Base-by-base conservation (phyloP, 2,329 filamentous ascomycete genomes). In the Trichoderma citrinoviride region DNA sequence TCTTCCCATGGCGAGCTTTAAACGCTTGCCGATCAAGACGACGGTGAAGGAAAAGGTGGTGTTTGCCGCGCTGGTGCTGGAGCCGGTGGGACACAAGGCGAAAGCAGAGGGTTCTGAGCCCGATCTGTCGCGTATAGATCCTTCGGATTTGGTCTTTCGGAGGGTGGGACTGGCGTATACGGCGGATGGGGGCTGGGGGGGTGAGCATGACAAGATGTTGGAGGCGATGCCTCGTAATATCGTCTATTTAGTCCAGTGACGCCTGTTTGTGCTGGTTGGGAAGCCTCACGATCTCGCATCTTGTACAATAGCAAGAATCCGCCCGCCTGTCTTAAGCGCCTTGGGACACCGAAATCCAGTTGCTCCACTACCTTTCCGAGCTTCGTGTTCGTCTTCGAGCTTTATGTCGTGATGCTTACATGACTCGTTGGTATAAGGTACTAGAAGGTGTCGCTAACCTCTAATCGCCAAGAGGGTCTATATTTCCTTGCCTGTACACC, bases 131-230 rank as follows among this genome's bases (percentile, higher is more conserved):
- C 40, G 43, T 29, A 60, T 25, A 52, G 55, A 65, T 6, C 4
- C n/a, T 37, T 49, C 41, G 14, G 62, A 65, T 6, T 7, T 65
- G 19, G 55, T 60, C 3, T 65, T 64, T 53, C 54, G 47, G 3
- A 65, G 62, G 10, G 23, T 65, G 17, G 62, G 62, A 23, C 47
- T 65, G 27, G 62, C 62, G 1, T 65, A 65, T 54, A 60, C 54
- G 17, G 46, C 62, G 17, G 62, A 65, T n/a, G 62, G 62, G 4
- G 62, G 62, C 2, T 60, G 55, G 62, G 23, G 1, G 1, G 55
- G 54, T 0, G 55, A 65, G 40, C 62, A 65, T 23, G 54, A 60
- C 14, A 23, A 33, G 8, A 21, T 61, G 37, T 8, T 61, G 5
- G 33, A 40, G 40, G n/a, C 43, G 7, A 7, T 50, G 8, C 46